These are phyloP conservation scores for Neopestalotiopsis rosae DNA, from an alignment of 2,329 filamentous ascomycete genomes.

Conservation along the genomic window DNA sequence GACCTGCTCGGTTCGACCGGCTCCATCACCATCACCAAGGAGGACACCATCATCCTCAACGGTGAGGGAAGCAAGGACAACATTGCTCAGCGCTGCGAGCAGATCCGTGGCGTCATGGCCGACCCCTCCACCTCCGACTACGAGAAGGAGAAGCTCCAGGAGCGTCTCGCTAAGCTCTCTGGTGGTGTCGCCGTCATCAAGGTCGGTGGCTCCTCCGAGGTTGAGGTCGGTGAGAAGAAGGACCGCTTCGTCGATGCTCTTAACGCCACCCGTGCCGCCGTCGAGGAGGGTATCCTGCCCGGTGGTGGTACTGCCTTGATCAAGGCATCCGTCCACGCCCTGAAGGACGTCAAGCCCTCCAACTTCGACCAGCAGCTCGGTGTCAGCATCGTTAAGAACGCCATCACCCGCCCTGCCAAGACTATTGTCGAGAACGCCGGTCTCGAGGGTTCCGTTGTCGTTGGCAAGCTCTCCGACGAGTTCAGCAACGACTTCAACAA, in stretches of 20 bases:
- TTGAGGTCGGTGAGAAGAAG: conserved; percentile 99
- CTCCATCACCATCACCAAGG: conserved; percentile 99
- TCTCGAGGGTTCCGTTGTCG: conserved; percentile 91
- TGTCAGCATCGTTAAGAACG: conserved; percentile 96
- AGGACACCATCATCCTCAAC: conserved; percentile 98
- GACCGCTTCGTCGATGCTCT: conserved; percentile 98
- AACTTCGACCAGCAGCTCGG: conserved; percentile 99
- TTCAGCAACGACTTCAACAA: conserved; percentile 93
- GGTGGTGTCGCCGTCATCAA: conserved; percentile 99
- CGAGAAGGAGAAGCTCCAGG: conserved; percentile 99
- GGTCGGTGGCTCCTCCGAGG: conserved; percentile 95
- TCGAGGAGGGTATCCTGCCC: conserved; percentile 98
- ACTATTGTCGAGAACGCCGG: conserved; percentile 98
- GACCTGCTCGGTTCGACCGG: conserved; percentile 97
- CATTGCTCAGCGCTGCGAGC: conserved; percentile 95
- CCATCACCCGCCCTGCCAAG: conserved; percentile 92
- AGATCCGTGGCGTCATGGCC: conserved; percentile 95
- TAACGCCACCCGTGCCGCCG: conserved; percentile 96
- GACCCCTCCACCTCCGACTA: conserved; percentile 97
- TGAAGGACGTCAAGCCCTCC: conserved; percentile 79
- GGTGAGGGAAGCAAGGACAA: conserved; percentile 94
- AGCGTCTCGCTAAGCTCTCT: conserved; percentile 98
- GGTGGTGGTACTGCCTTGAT: conserved; percentile 97
- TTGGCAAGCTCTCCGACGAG: conserved; percentile 98
- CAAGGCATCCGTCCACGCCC: conserved; percentile 92